Percentiles rank a stretch among this genome's conserved stretches.
Conservation (phyloP, 2,329 filamentous ascomycete genomes). For the Beauveria medogensis region DNA sequence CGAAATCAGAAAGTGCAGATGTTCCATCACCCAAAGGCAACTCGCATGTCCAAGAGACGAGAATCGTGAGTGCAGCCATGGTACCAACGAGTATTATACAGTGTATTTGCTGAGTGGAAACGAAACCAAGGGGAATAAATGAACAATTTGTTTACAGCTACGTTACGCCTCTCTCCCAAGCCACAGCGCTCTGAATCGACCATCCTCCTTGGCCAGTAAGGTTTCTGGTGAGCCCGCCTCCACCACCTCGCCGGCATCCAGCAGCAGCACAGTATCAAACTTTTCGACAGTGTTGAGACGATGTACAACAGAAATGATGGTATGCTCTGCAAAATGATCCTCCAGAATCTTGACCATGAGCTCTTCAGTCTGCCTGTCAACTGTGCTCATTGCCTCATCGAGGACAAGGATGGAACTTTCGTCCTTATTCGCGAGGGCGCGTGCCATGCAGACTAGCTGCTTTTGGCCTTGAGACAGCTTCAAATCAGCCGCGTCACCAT, state of each 20-base stretch:
- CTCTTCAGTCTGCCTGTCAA: conserved; percentile 26
- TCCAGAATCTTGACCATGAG: conserved; percentile 25
- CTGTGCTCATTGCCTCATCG: conserved; percentile 32
- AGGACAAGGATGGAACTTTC: conserved; percentile 27
- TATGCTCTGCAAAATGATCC: conserved; percentile 33
- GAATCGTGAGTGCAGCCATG: no score
- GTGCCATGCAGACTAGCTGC: conserved; percentile 34
- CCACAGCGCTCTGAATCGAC: conserved; percentile 6
- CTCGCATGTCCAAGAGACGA: no score
- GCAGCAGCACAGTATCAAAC: conserved; percentile 54
- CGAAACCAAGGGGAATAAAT: not conserved
- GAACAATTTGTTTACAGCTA: no score
- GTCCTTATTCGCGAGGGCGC: conserved; percentile 26
- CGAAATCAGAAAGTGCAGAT: no score
- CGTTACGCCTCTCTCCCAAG: not conserved
- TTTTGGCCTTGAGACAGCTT: conserved; percentile 34
- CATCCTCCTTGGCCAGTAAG: conserved; percentile 2
- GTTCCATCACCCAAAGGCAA: no score
- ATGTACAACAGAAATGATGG: conserved; percentile 39
- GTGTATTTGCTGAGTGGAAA: no score
- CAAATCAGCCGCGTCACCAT: conserved; percentile 22
- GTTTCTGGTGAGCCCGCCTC: conserved; percentile 1
- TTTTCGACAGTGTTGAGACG: conserved; percentile 39
- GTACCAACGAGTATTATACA: no score
- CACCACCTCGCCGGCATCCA: conserved; percentile 34